A percentile compares a stretch with the other conserved stretches of the same genome.
These are phyloP conservation scores for Nymphaea thermarum DNA, from an alignment of 164 flowering plant species.

Conservation along the genomic window DNA sequence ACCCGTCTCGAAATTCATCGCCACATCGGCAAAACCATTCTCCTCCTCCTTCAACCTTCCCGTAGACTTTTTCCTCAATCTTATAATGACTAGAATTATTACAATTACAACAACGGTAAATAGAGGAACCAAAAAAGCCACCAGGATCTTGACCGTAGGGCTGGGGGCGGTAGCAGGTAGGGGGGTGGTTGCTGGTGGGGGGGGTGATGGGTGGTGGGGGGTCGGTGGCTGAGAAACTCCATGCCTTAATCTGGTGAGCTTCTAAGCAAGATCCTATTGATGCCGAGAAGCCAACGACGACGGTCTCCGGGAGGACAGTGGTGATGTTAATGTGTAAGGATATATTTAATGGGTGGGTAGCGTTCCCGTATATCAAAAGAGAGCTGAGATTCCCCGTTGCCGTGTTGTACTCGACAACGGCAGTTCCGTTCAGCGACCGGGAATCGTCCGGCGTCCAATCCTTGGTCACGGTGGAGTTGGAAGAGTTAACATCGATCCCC, in stretches of 20 bases:
- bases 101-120: not conserved
- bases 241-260: not conserved
- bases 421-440: not conserved
- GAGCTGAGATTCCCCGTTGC: not conserved
- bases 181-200: not conserved
- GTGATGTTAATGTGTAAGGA: not conserved
- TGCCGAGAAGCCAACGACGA: not conserved
- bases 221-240: not conserved
- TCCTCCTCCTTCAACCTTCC: not conserved
- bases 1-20: conserved; percentile 3
- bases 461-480: not conserved
- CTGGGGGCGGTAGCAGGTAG: not conserved
- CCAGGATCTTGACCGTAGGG: not conserved
- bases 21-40: not conserved
- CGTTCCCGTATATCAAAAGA: not conserved
- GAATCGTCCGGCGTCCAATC: not conserved
- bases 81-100: too few species aligned
- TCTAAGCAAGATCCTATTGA: not conserved
- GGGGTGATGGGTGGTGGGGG: not conserved
- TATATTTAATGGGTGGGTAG: not conserved
- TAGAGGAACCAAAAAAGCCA: not conserved
- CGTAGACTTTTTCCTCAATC: not conserved
- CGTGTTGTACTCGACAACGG: not conserved
- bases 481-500: not conserved
- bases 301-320: not conserved